A percentile compares a stretch with the other conserved stretches of the same genome.
phyloP scores from a whole-genome alignment of 129 eudicot species.

The Rutidosis leptorrhynchoides region DNA sequence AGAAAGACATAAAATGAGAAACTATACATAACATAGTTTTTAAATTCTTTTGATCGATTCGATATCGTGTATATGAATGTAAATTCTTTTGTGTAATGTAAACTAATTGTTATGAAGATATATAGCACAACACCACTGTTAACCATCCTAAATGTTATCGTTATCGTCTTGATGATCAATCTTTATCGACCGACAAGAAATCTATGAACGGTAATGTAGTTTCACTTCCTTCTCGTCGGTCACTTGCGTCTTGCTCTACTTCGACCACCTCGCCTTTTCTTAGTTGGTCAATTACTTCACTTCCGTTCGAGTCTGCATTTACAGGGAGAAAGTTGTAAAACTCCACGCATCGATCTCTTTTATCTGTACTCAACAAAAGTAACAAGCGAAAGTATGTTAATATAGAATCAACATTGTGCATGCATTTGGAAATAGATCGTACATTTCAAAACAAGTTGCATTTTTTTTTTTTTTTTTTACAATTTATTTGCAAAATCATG shows the following conservation, averaged over 20 bases:
- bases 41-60: constrained; percentile 2
- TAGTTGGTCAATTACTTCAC: constrained; percentile 59
- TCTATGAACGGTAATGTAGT: constrained; percentile 47
- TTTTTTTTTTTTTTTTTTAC: no score
- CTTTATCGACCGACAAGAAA: constrained; percentile 42
- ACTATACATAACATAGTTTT: constrained; percentile 2
- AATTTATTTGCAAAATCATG: no score
- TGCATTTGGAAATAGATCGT: not conserved
- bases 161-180: not conserved
- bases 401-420: not conserved
- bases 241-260: constrained; percentile 44
- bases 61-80: constrained; percentile 3
- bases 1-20: not conserved
- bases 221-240: constrained; percentile 18
- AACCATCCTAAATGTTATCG: constrained; percentile 26
- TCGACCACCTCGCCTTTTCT: constrained; percentile 38
- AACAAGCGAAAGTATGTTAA: not conserved
- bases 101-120: constrained; percentile 18
- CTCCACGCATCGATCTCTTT: constrained; percentile 39
- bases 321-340: constrained; percentile 72
- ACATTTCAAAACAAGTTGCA: no score
- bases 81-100: constrained; percentile 6
- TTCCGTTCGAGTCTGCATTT: constrained; percentile 53
- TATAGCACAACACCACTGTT: no score
- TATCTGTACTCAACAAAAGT: constrained; percentile 29